Evolutionary conservation across 768 basidiomycete species (phyloP), one percentile per base, ranked within the genome.

Genomic region (Boletus subcaerulescens): DNA sequence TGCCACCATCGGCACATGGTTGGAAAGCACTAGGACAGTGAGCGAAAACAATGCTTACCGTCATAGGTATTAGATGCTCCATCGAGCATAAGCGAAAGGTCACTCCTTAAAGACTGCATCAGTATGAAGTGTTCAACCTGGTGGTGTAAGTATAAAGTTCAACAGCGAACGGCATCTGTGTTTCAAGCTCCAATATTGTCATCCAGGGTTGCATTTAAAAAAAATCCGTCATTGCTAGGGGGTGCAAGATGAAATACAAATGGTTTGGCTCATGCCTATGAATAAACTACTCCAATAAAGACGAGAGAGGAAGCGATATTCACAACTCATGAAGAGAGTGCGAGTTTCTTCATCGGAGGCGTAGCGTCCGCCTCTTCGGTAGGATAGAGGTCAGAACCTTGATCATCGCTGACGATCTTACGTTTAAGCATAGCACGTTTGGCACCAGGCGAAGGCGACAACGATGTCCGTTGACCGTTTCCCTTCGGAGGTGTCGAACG

Each of bases 321-420:
- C 52, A 44, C 42, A 50, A 42, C 59, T 69, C 64, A 67, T 53
- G 66, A 62, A 43, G 69, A 67, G 59, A 88, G 65, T 24, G 85
- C 84, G 48, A 84, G 55, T 69, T 85, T 89, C 76, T 91, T 91
- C 63, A 77, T 65, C 4, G 86, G 86, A 45, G 88, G 88, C 39
- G 81, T 84, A 50, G 76, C 77, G 50, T 74, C 76, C 50, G 64
- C 73, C 62, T 77, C 76, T 49, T 26, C 53, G 26, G 35, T 47
- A 62, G 65, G 67, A 61, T 69, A 59, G 60, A 71, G 44, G 52
- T 74, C 69, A 49, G 69, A 64, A 59, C 51, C 51, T 38, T 49
- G 65, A 62, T 80, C 76, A 66, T 76, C 76, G 56, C 77, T 75
- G 50, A 80, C 83, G 66, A 82, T 82, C 81, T 92, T 92, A 79